Conservation (phyloP, 495 filamentous ascomycete genomes). For the Pyrenula massariospora region DNA sequence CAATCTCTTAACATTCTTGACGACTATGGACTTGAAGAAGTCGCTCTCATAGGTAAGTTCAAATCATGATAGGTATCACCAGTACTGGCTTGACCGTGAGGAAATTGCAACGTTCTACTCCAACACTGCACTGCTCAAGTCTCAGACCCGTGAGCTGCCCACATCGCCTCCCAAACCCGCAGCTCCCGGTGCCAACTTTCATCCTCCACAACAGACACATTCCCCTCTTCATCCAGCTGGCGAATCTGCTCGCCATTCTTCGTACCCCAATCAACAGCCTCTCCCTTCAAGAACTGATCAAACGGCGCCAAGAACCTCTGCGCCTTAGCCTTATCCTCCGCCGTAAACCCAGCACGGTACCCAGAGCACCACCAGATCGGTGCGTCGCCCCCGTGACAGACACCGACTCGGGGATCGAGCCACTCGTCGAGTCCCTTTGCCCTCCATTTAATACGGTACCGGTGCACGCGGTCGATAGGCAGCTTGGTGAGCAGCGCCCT, state of each 20-base stretch:
- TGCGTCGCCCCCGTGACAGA: not conserved
- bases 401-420: not conserved
- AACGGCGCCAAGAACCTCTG: not conserved
- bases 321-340: not conserved
- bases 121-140: too few relatives aligned
- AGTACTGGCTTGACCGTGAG: too few relatives aligned
- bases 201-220: not conserved
- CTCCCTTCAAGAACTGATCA: not conserved
- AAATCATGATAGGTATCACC: too few relatives aligned
- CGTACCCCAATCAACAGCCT: not conserved
- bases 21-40: too few relatives aligned
- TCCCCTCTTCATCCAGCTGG: not conserved
- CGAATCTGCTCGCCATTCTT: not conserved
- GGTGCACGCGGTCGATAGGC: not conserved
- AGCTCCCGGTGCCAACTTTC: not conserved
- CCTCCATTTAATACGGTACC: not conserved
- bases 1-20: too few relatives aligned
- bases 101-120: too few relatives aligned
- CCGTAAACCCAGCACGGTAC: not conserved
- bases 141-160: not conserved
- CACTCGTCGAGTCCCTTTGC: not conserved
- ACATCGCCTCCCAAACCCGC: not conserved
- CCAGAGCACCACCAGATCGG: not conserved
- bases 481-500: not conserved
- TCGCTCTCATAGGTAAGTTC: too few relatives aligned